Base-by-base conservation (phyloP, 2,329 filamentous ascomycete species). In the Ceratocystis colombiana region DNA sequence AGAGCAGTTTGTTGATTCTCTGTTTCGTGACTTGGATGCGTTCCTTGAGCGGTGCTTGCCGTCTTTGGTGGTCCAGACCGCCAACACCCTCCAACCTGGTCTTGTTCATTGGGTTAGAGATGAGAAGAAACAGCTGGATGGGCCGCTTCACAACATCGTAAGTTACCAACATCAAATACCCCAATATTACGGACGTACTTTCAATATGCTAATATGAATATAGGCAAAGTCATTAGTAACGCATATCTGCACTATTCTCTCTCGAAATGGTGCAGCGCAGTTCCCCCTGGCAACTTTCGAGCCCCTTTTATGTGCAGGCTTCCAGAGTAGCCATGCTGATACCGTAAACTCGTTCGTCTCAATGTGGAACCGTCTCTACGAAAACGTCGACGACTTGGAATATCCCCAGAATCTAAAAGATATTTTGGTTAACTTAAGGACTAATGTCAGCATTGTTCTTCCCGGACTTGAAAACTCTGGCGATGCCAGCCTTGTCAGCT, bases 311-410 rank as follows among this genome's bases (percentile, higher is more conserved):
- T 80, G 78, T 53, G 79, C 81, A 10, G 82, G 79, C 0, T 87
- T 81, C 74, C 80, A 74, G 69, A 86, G 77, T 76, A 86, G 77
- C 73, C 88, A 80, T 71, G 76, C 72, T 66, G 76, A 73, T 68
- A 81, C 77, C 70, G 88, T 77, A 69, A 84, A 75, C 73, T 78
- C 72, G 71, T 76, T 79, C 20, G 75, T 78, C 46, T 75, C 76
- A 28, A 71, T 79, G 68, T 96, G 90, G 90, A 92, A 91, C 70
- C 73, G 75, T 0, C 81, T 86, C 0, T 90, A 90, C 71, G 85
- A 85, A 22, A 76, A 81, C 17, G 79, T 82, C 48, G 77, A 83
- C 2, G 76, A 76, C 4, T 72, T 90, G 1, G 76, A 82, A 28
- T 93, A 89, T 73, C 88, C 90, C 0, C 74, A 81, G 10, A 77